Base-by-base conservation (phyloP, 768 basidiomycete species). In the Psilocybe cubensis region DNA sequence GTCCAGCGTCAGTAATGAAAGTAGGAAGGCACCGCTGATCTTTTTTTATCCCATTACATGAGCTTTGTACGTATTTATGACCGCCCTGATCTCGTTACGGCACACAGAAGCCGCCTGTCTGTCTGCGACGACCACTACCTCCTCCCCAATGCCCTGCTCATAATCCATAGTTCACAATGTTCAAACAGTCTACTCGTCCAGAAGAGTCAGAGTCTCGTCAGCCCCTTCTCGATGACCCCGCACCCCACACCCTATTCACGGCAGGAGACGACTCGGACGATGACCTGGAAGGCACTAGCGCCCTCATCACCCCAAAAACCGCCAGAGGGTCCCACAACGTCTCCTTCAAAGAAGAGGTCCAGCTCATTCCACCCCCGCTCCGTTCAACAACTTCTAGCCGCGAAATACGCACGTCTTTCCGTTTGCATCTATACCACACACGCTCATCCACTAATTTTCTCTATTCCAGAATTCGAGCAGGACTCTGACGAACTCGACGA, bases 401-500 rank as follows among this genome's bases (percentile, higher is more conserved):
- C 55, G 92, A 94, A 77, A 78, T 86, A 70, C 90, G 92, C n/a
- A 12, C 42, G 45, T 40, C 12, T 9, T 23, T 12, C 17, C 33
- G 17, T 23, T 40, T 18, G 24, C 20, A 42, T 25, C 31, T 11
- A 52, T 10, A 54, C 50, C 28, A 52, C 45, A 42, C n/a, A 14
- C 33, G 58, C 45, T 38, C 35, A 14, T 11, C 12, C 35, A 5
- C 17, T 21, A n/a, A 29, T 28, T 27, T 12, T 23, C 56, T 42
- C 49, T 38, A 2, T 42, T 47, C 4, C 63, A 95, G 93, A 91
- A 67, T 96, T 79, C 70, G 94, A 96, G 11, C 82, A 91, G 18
- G 94, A 96, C 66, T 78, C 84, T 0, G 93, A 95, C 69, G 92
- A 92, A 20, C 72, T 94, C 11, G 91, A 92, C 52, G 87, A 87